These are phyloP conservation scores for Musa acuminata DNA, from an alignment of 176 grass and related monocot genomes.

Conservation along the genomic window DNA sequence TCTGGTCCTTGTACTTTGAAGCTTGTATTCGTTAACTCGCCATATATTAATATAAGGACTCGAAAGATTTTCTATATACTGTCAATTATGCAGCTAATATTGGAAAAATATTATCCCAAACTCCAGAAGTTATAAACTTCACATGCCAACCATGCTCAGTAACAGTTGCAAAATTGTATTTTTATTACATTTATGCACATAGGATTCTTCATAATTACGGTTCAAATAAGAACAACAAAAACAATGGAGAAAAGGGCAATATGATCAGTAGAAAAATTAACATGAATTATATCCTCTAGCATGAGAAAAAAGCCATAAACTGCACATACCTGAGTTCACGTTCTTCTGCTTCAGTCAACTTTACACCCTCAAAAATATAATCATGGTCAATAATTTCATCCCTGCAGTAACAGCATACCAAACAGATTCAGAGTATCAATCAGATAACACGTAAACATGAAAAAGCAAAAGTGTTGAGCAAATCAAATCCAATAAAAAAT, in stretches of 20 bases:
- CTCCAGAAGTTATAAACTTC: no score
- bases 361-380: constrained; percentile 78
- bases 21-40: no score
- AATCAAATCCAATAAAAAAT: neutral
- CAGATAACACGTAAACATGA: constrained; percentile 8
- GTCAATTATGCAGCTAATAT: neutral
- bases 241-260: neutral
- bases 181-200: neutral
- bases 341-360: constrained; percentile 73
- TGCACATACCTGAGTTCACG: constrained; percentile 49
- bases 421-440: constrained; percentile 12
- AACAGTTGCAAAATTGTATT: no score
- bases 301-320: neutral
- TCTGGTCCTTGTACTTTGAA: no score
- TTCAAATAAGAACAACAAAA: neutral
- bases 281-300: neutral
- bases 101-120: neutral
- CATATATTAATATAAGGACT: neutral
- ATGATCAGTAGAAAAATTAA: constrained; percentile 9
- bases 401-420: constrained; percentile 29
- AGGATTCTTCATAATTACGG: neutral
- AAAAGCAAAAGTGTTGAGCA: neutral
- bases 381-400: constrained; percentile 91
- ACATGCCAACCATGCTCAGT: no score
- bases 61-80: neutral